These are phyloP conservation scores for Hemileccinum rubropunctum DNA, from an alignment of 768 basidiomycete species.

Conservation along the genomic window DNA sequence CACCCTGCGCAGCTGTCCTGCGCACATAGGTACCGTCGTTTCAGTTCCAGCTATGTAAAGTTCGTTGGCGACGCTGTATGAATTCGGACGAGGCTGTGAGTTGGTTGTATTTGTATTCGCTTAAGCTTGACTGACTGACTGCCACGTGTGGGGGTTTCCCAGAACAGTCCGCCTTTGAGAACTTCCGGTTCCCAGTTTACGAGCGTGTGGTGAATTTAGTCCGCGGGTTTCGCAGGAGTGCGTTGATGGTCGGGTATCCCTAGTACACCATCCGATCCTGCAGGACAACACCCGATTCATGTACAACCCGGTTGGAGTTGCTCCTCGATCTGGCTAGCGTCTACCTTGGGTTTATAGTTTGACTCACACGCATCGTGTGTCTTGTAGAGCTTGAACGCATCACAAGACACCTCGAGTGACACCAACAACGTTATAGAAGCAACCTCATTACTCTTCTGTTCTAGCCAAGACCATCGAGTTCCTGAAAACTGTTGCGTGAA, in stretches of 20 bases:
- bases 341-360: too few relatives aligned
- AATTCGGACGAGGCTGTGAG: constrained; percentile 10
- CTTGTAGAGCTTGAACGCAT: constrained; percentile 5
- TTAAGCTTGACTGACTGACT: constrained; percentile 8
- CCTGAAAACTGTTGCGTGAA: constrained; percentile 20
- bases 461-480: constrained; percentile 11
- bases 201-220: constrained; percentile 6
- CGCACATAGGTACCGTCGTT: not conserved
- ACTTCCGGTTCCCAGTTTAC: too few relatives aligned
- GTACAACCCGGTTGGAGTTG: too few relatives aligned
- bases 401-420: constrained; percentile 24
- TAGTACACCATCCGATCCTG: too few relatives aligned
- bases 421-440: constrained; percentile 26
- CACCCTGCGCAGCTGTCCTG: not conserved
- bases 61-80: not conserved
- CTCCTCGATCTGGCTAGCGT: too few relatives aligned
- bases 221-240: constrained; percentile 24
- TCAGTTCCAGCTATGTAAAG: too few relatives aligned
- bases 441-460: constrained; percentile 20
- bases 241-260: constrained; percentile 13
- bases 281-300: too few relatives aligned
- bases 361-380: constrained; percentile 14
- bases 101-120: constrained; percentile 21
- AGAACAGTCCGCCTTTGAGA: too few relatives aligned
- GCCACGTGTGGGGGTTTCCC: too few relatives aligned